These are phyloP conservation scores for Haplosporangium sp. DNA, from an alignment of 371 early-diverging fungal genomes.

Conservation along the genomic window DNA sequence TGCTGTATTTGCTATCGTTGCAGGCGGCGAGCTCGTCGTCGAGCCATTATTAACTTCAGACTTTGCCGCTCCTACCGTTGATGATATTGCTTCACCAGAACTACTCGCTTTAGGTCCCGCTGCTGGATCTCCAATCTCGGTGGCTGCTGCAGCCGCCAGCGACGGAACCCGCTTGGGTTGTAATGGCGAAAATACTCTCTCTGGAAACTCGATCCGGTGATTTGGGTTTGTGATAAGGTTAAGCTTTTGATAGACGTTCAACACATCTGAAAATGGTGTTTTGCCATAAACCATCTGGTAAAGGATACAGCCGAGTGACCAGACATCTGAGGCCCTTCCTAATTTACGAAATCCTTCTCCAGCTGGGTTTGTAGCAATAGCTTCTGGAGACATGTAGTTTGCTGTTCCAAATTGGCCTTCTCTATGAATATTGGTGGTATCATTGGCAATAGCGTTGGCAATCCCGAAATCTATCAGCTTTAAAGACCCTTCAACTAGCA, in stretches of 20 bases:
- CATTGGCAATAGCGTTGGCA: conserved; percentile 92
- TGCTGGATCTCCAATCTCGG: background rate
- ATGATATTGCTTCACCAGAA: background rate
- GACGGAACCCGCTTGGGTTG: conserved; percentile 1
- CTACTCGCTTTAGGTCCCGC: background rate
- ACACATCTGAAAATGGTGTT: conserved; percentile 87
- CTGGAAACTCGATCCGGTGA: conserved; percentile 71
- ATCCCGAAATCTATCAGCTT: conserved; percentile 99
- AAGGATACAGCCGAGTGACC: conserved; percentile 98
- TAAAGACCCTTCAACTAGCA: conserved; percentile 83
- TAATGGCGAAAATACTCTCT: conserved; percentile 53
- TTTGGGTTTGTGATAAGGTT: conserved; percentile 76
- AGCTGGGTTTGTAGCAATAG: conserved; percentile 49
- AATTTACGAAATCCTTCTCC: conserved; percentile 55
- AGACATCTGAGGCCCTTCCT: conserved; percentile 90
- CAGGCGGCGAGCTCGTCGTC: conserved; percentile 13
- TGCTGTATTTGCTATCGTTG: conserved; percentile 16
- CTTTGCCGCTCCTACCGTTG: background rate
- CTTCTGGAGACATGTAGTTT: conserved; percentile 99
- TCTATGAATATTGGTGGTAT: conserved; percentile 95
- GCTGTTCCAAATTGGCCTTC: conserved; percentile 94
- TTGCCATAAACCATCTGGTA: conserved; percentile 96
- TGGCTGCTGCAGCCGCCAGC: conserved; percentile 12
- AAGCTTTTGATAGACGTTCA: conserved; percentile 72
- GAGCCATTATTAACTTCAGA: background rate